Conservation (phyloP, 768 basidiomycete genomes). For the Pleurotus tuber-regium region DNA sequence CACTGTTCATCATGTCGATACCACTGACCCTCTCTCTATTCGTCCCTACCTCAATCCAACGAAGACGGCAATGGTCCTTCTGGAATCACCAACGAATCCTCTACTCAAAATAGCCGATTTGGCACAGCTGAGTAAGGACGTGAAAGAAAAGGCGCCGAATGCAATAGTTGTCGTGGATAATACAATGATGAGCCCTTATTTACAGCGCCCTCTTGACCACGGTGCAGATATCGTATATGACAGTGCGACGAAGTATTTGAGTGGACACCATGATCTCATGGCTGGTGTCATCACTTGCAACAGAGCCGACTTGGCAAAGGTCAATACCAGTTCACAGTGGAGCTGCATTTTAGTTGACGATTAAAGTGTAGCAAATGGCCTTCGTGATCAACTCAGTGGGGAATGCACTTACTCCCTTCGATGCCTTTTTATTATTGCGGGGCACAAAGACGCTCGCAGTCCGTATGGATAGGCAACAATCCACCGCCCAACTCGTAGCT, state of each 20-base stretch:
- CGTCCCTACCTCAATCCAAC: slow-evolving; percentile 61
- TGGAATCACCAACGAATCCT: slow-evolving; percentile 97
- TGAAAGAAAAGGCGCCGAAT: slow-evolving; percentile 78
- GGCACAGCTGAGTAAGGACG: slow-evolving; percentile 74
- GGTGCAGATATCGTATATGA: slow-evolving; percentile 98
- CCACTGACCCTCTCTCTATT: slow-evolving; percentile 69
- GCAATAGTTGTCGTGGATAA: slow-evolving; percentile 92
- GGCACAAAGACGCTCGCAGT: slow-evolving; percentile 96
- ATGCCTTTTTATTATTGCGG: slow-evolving; percentile 93
- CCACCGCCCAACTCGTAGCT: slow-evolving; percentile 79
- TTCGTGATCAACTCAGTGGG: slow-evolving; percentile 93
- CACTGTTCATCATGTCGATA: slow-evolving; percentile 90
- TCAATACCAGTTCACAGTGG: slow-evolving; percentile 25
- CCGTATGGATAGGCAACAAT: slow-evolving; percentile 93
- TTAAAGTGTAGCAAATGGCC: slow-evolving; percentile 64
- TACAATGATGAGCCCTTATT: slow-evolving; percentile 99
- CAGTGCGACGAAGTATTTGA: slow-evolving; percentile 96
- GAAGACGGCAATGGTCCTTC: slow-evolving; percentile 91
- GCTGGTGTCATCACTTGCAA: slow-evolving; percentile 94
- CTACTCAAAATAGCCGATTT: slow-evolving; percentile 94
- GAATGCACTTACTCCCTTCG: slow-evolving; percentile 92
- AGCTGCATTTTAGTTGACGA: slow-evolving; percentile 8
- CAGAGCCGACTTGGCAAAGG: slow-evolving; percentile 87
- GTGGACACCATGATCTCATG: slow-evolving; percentile 99
- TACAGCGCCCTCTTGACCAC: slow-evolving; percentile 92